Percentiles rank a stretch among this genome's conserved stretches.
These are phyloP conservation scores for Vanrija sp. DNA, from an alignment of 1,284 basidiomycete species.

Conservation along the genomic window DNA sequence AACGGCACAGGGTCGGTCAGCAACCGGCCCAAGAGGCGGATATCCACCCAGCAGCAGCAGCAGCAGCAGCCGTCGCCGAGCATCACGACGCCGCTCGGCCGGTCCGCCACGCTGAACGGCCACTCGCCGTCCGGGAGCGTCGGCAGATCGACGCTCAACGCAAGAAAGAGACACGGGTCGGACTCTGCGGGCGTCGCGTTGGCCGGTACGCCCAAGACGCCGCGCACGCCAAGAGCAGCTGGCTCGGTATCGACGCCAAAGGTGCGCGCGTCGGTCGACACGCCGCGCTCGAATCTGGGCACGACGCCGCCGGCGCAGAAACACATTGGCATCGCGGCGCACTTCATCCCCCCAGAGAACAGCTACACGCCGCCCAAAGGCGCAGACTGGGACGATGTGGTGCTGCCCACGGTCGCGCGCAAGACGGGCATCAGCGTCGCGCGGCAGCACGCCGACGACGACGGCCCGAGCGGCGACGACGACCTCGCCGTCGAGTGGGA, in stretches of 20 bases:
- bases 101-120: not conserved
- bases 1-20: not conserved
- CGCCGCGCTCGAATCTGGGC: slow-evolving; percentile 12
- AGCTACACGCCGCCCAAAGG: slow-evolving; percentile 46
- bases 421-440: slow-evolving; percentile 59
- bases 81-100: not conserved
- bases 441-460: not conserved
- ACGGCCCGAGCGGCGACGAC: slow-evolving; percentile 22
- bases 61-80: not conserved
- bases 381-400: slow-evolving; percentile 52
- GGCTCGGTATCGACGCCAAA: not conserved
- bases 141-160: not conserved
- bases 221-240: not conserved
- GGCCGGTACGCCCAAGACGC: not conserved
- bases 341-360: slow-evolving; percentile 41
- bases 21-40: not conserved
- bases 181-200: not conserved
- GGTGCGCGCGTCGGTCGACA: not conserved
- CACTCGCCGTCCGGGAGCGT: not conserved
- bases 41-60: not conserved
- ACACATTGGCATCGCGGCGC: slow-evolving; percentile 35
- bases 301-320: not conserved
- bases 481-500: slow-evolving; percentile 47
- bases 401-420: slow-evolving; percentile 70
- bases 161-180: slow-evolving; percentile 4